A percentile compares a stretch with the other conserved stretches of the same genome.
Conservation (phyloP, 2,329 filamentous ascomycete species). For the Aspergillus sp. region DNA sequence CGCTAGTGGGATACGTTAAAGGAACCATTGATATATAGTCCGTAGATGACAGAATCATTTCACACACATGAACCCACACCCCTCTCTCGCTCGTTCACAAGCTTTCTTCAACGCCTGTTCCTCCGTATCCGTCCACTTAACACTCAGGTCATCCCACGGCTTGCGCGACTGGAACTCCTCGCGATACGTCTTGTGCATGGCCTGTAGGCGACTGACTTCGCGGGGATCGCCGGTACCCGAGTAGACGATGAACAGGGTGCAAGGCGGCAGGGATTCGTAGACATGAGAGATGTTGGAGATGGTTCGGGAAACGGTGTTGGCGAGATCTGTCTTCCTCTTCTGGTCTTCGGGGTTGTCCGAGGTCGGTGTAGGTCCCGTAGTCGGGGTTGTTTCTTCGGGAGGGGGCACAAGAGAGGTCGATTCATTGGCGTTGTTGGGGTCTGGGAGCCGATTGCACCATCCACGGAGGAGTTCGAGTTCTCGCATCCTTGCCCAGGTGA, state of each 20-base stretch:
- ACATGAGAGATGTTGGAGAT: slow-evolving; percentile 45
- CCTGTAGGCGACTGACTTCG: slow-evolving; percentile 48
- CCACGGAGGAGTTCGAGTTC: slow-evolving; percentile 53
- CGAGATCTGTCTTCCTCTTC: slow-evolving; percentile 24
- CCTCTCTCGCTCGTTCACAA: slow-evolving; percentile 48
- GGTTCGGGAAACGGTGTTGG: slow-evolving; percentile 42
- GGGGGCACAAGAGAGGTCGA: slow-evolving; percentile 21
- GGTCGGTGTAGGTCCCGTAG: slow-evolving; percentile 3
- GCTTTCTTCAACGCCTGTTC: slow-evolving; percentile 52
- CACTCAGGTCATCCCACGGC: slow-evolving; percentile 52
- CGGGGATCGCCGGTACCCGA: slow-evolving; percentile 56
- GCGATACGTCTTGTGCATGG: slow-evolving; percentile 48
- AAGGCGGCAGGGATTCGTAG: slow-evolving; percentile 49
- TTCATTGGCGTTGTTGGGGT: slow-evolving; percentile 38
- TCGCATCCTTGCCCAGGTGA: slow-evolving; percentile 55
- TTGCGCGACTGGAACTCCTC: slow-evolving; percentile 52
- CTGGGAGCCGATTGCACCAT: slow-evolving; percentile 48
- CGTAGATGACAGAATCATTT: slow-evolving; percentile 37
- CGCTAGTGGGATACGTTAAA: too few relatives aligned
- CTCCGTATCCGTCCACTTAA: slow-evolving; percentile 58
- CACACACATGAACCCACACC: slow-evolving; percentile 52
- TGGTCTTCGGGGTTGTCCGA: slow-evolving; percentile 4
- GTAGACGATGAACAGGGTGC: slow-evolving; percentile 56
- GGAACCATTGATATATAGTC: background rate
- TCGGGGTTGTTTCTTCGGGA: slow-evolving; percentile 18